Base-by-base conservation (phyloP, 1,139 yeast species). In the Lizanozyma gosingica region DNA sequence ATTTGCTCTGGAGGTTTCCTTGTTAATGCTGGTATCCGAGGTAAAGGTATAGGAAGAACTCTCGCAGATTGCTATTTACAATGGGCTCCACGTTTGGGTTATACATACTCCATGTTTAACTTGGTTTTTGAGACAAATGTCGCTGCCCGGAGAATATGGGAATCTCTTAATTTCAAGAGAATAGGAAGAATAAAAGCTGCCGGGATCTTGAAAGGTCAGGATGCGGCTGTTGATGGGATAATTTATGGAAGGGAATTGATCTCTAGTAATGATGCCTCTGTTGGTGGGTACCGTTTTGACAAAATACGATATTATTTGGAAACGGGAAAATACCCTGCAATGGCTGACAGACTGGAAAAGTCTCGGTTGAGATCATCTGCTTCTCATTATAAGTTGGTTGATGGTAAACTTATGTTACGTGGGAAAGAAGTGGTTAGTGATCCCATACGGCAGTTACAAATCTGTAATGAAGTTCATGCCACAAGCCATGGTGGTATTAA, bases 11-110 rank as follows among this genome's bases (percentile, higher is more conserved):
- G 87, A 2, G 83, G 83, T 29, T 85, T 92, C 49, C 64, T 92
- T 40, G 97, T 92, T 2, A 87, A 88, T 59, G 94, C 95, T 2
- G 95, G 95, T 46, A 85, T 85, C 47, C 65, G 98, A 50, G 92
- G 94, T n/a, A 83, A 83, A 55, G 96, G 97, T 3, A 84, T 92
- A 36, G 98, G 98, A 3, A 68, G 80, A 43, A 83, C 94, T 0
- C 60, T 92, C 47, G 81, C 87, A 9, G 94, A 86, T 51, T 82
- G 94, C 48, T 87, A 78, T 52, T 58, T 88, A 18, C 87, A 83
- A 47, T 92, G 97, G 97, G 88, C 97, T 1, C 94, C 94, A 3
- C 67, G 79, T 45, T 66, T 90, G 36, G 97, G 97, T 1, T 92
- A 84, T 59, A 83, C 90, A 0, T 83, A 87, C 47, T 76, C 87